These are phyloP conservation scores for Heterococcus sp. DNA, from an alignment of 108 stramenopile genomes.

Conservation along the genomic window DNA sequence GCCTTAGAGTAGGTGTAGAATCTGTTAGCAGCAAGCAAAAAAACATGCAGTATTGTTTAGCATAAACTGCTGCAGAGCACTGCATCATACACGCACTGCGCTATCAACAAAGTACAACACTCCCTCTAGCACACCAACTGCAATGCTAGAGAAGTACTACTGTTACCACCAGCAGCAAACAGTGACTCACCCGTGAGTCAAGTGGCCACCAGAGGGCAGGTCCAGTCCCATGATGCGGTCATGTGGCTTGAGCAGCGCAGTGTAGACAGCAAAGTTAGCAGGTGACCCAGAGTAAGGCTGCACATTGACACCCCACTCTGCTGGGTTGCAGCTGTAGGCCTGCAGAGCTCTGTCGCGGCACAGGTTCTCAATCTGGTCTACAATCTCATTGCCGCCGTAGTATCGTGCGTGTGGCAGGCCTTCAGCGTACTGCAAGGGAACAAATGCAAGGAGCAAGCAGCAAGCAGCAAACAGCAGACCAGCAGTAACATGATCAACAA, in stretches of 20 bases:
- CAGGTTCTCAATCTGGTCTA: slow-evolving; percentile 92
- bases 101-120: too few relatives aligned
- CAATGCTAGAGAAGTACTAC: too few relatives aligned
- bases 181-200: slow-evolving; percentile 76
- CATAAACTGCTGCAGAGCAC: too few relatives aligned
- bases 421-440: slow-evolving; percentile 77
- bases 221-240: slow-evolving; percentile 99
- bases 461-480: too few relatives aligned
- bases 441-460: not conserved
- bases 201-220: slow-evolving; percentile 95
- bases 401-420: slow-evolving; percentile 96
- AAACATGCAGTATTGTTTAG: too few relatives aligned
- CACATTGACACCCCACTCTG: slow-evolving; percentile 99
- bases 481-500: too few relatives aligned
- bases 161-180: too few relatives aligned
- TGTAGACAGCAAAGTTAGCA: slow-evolving; percentile 99
- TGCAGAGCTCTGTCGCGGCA: slow-evolving; percentile 90
- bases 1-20: slow-evolving; percentile 99
- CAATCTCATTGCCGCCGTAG: slow-evolving; percentile 92
- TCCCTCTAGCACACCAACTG: too few relatives aligned
- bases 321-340: slow-evolving; percentile 89
- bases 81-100: too few relatives aligned
- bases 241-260: slow-evolving; percentile 89
- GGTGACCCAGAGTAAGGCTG: slow-evolving; percentile 75
- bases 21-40: not conserved